These are phyloP conservation scores for Colletotrichum musicola DNA, from an alignment of 2,329 filamentous ascomycete species.

Conservation along the genomic window DNA sequence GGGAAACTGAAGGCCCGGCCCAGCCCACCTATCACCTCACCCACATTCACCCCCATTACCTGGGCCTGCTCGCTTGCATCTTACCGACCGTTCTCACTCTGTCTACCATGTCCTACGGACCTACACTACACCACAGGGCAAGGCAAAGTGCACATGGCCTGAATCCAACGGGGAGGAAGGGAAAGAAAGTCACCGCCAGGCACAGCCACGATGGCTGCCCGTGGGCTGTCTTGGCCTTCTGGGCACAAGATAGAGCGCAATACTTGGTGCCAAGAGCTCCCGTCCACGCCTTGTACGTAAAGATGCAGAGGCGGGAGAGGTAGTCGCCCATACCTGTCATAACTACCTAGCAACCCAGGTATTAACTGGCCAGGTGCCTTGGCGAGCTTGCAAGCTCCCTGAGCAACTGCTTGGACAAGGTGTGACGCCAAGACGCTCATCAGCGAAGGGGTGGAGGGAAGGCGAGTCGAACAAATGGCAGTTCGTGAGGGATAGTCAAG, in stretches of 20 bases:
- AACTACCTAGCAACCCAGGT: neutral
- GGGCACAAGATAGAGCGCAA: conserved; percentile 16
- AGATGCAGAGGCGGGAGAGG: conserved; percentile 24
- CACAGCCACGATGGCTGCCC: conserved; percentile 24
- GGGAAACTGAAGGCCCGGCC: too few relatives aligned
- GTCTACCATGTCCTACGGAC: too few relatives aligned
- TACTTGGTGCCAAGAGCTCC: conserved; percentile 21
- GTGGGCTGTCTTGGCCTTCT: neutral
- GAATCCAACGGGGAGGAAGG: too few relatives aligned
- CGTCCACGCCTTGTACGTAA: conserved; percentile 28
- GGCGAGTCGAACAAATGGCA: neutral
- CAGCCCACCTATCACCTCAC: too few relatives aligned
- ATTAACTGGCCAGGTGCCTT: neutral
- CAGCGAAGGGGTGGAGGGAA: conserved; percentile 8
- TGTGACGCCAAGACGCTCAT: conserved; percentile 9
- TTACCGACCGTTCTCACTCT: too few relatives aligned
- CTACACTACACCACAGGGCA: neutral
- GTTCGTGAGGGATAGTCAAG: neutral
- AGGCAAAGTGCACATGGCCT: neutral
- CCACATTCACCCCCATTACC: too few relatives aligned
- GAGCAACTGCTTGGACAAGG: neutral
- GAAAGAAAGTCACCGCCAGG: neutral
- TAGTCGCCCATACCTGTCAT: conserved; percentile 1
- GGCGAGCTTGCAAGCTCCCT: too few relatives aligned
- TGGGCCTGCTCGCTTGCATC: too few relatives aligned